Evolutionary conservation across 2,329 filamentous ascomycete species (phyloP).

Genomic region (Calonectria leucothoes): DNA sequence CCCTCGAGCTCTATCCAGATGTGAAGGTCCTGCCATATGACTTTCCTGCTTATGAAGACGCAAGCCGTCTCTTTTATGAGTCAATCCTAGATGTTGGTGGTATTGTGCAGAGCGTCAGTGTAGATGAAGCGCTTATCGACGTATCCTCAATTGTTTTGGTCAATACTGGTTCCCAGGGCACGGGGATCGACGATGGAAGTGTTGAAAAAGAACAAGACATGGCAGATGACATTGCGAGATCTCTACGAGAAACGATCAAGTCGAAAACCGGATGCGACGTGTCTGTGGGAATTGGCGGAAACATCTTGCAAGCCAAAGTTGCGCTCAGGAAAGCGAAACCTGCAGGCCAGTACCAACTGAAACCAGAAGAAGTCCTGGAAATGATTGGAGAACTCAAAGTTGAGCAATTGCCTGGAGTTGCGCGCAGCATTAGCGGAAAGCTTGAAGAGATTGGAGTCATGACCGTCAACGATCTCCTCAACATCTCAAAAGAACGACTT

Average conservation of each 20-base stretch:
- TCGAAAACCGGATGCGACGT: conserved; percentile 84
- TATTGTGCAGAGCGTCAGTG: conserved; percentile 93
- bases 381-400: conserved; percentile 84
- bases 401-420: conserved; percentile 89
- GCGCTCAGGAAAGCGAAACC: conserved; percentile 93
- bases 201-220: conserved; percentile 83
- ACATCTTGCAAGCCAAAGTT: conserved; percentile 91
- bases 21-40: conserved; percentile 95
- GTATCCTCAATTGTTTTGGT: conserved; percentile 77
- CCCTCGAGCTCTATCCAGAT: conserved; percentile 83
- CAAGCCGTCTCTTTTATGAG: conserved; percentile 88
- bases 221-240: conserved; percentile 75
- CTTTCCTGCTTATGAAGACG: conserved; percentile 93
- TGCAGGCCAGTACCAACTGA: conserved; percentile 90
- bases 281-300: conserved; percentile 91
- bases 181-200: conserved; percentile 72
- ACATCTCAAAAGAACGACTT: conserved; percentile 80
- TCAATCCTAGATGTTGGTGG: conserved; percentile 84
- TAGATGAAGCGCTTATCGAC: conserved; percentile 94
- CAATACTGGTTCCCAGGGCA: conserved; percentile 73
- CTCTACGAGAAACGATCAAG: conserved; percentile 77
- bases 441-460: conserved; percentile 88
- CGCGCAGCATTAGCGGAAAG: conserved; percentile 87
- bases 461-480: conserved; percentile 84
- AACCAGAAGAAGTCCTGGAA: conserved; percentile 80